Evolutionary conservation across 2,329 filamentous ascomycete species (phyloP).

Genomic region (Apiospora aurea): DNA sequence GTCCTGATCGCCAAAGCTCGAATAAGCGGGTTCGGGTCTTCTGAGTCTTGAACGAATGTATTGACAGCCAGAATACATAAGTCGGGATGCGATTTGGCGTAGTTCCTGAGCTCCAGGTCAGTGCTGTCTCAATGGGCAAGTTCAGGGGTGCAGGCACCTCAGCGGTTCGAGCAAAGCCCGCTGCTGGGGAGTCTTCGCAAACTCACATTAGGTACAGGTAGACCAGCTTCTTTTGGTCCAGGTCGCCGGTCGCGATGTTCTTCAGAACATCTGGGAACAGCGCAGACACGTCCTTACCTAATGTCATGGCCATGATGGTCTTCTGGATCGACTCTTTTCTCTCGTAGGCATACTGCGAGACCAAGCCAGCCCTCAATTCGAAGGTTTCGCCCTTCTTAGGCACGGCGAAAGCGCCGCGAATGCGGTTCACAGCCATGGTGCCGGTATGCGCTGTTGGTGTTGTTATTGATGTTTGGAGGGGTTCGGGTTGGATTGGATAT

Average conservation of each 20-base stretch:
- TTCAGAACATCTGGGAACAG: conserved; percentile 97
- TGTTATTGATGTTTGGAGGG: conserved; percentile 36
- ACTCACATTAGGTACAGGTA: conserved; percentile 95
- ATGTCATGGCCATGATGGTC: conserved; percentile 99
- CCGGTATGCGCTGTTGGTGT: conserved; percentile 8
- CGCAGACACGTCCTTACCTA: conserved; percentile 97
- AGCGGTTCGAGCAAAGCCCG: not conserved
- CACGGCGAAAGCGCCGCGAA: conserved; percentile 89
- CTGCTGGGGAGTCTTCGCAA: not conserved
- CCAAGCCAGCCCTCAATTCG: conserved; percentile 91
- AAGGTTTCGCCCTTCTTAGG: conserved; percentile 98
- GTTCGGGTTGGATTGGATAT: conserved; percentile 28
- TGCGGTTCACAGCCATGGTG: conserved; percentile 93
- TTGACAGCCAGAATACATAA: conserved; percentile 98
- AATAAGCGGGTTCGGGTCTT: conserved; percentile 96
- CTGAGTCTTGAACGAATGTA: conserved; percentile 98
- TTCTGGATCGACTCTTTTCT: conserved; percentile 99
- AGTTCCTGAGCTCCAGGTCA: conserved; percentile 72
- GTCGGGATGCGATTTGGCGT: conserved; percentile 98
- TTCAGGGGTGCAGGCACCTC: conserved; percentile 1
- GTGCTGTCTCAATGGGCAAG: not conserved
- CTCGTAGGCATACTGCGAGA: conserved; percentile 99
- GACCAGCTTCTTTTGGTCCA: conserved; percentile 99
- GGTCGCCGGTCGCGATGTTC: conserved; percentile 93
- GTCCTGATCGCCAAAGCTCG: conserved; percentile 94